Evolutionary conservation across 2,329 filamentous ascomycete species (phyloP), one percentile per base, ranked within the genome.

Genomic region (Aulographum hederae): DNA sequence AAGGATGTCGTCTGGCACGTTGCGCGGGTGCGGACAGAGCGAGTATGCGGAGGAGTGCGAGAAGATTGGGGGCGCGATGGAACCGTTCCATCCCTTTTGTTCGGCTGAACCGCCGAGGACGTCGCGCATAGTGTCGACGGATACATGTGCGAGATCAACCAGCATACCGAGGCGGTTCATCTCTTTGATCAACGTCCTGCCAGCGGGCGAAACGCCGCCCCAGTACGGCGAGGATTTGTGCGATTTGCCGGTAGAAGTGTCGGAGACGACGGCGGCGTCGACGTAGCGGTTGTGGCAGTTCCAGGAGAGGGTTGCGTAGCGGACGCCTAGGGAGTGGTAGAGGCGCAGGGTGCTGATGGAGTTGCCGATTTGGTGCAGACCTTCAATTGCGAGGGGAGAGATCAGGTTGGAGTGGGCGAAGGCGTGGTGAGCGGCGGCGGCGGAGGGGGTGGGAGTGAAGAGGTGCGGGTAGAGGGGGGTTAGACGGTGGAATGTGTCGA

Each of bases 91-190:
- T 27, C 55, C 60, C 14, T 62, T 60, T 15, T 61, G 43, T 1
- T 46, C 43, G 17, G 50, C 51, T 2, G 56, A 50, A 11, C 65
- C 74, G 4, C 69, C 70, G 0, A 94, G 66, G 0, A 86, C 79
- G 43, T 93, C 79, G 5, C 73, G 58, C 80, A 91, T 89, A 0
- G 85, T 93, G 37, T 86, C 77, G 34, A 69, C 67, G 43, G 77
- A 66, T 16, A 74, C 71, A 51, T 94, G 86, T 5, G 78, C 67
- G 21, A 94, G 63, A 48, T 94, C 86, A 26, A 95, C 78, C n/a
- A 94, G 72, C 74, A 94, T 84, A 17, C 86, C 86, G 2, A 94
- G 60, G 3, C 86, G 69, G 50, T 94, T 95, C 85, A 95, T 94
- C 58, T 95, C 86, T 21, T 62, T 61, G 28, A 95, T 61, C 1